A percentile compares a stretch with the other conserved stretches of the same genome.
phyloP scores from a whole-genome alignment of 371 early-diverging fungal genomes.

The Mucor piriformis region DNA sequence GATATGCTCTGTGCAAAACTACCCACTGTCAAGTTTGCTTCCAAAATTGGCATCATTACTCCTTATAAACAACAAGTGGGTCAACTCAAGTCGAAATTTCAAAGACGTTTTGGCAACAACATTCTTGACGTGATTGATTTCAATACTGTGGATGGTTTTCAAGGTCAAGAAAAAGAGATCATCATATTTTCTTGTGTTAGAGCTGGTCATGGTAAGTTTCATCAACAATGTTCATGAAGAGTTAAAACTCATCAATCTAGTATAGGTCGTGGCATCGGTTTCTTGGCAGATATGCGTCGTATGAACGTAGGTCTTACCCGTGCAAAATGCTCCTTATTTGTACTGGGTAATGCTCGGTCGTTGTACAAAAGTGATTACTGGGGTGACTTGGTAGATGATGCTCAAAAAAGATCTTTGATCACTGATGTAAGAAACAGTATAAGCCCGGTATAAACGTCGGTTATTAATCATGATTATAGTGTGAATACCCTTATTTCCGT shows the following conservation, averaged over 20 bases:
- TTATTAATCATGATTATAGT: slow-evolving; percentile 5
- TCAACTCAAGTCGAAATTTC: slow-evolving; percentile 70
- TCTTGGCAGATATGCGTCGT: slow-evolving; percentile 85
- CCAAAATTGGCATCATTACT: slow-evolving; percentile 87
- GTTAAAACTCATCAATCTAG: neutral
- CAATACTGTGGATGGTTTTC: slow-evolving; percentile 98
- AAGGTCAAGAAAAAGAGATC: slow-evolving; percentile 98
- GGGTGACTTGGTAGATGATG: slow-evolving; percentile 68
- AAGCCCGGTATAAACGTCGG: too few species aligned
- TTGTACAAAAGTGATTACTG: slow-evolving; percentile 67
- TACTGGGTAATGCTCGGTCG: slow-evolving; percentile 81
- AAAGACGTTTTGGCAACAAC: slow-evolving; percentile 58
- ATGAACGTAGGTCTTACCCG: slow-evolving; percentile 97
- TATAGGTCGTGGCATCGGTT: slow-evolving; percentile 79
- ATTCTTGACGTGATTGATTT: slow-evolving; percentile 84
- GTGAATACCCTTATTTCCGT: slow-evolving; percentile 27
- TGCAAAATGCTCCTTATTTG: slow-evolving; percentile 86
- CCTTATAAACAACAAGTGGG: slow-evolving; percentile 90
- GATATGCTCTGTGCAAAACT: slow-evolving; percentile 56
- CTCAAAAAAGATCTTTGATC: slow-evolving; percentile 49
- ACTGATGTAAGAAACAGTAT: slow-evolving; percentile 56
- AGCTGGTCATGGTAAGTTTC: slow-evolving; percentile 58
- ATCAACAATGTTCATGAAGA: neutral
- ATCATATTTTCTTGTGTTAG: slow-evolving; percentile 96
- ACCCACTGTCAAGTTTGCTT: slow-evolving; percentile 70